Percentiles rank a stretch among this genome's conserved stretches.
Conservation (phyloP, 2,329 filamentous ascomycete species). For the Dactylellina leptospora region DNA sequence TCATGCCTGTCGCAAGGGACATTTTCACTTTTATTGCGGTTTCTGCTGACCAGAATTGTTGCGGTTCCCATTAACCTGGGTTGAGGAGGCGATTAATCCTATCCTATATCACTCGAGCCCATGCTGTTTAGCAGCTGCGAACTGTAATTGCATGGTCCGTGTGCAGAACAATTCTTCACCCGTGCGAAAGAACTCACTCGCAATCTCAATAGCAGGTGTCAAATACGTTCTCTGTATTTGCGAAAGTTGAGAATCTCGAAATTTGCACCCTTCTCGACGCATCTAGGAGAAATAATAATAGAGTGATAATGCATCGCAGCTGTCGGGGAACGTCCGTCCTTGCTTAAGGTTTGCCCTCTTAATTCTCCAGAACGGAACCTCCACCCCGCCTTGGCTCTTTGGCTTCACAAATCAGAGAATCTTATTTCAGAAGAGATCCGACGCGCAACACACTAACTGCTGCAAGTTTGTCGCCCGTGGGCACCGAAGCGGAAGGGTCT, state of each 20-base stretch:
- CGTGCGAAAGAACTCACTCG: too few species aligned
- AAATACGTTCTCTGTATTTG: too few species aligned
- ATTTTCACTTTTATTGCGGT: conserved; percentile 21
- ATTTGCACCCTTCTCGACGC: conserved; percentile 29
- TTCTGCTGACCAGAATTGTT: not conserved
- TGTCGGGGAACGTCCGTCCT: conserved; percentile 18
- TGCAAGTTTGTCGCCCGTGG: conserved; percentile 36
- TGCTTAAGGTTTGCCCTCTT: conserved; percentile 30
- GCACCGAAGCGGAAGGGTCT: conserved; percentile 40
- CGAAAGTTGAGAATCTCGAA: too few species aligned
- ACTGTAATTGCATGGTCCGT: conserved; percentile 33
- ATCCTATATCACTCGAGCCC: conserved; percentile 21
- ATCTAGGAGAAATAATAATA: not conserved
- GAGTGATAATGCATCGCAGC: conserved; percentile 12
- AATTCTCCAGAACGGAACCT: conserved; percentile 21
- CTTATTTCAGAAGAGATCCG: conserved; percentile 13
- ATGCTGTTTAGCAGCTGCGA: conserved; percentile 11
- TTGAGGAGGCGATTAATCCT: conserved; percentile 20
- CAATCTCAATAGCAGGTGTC: too few species aligned
- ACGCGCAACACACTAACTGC: conserved; percentile 23
- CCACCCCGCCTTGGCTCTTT: conserved; percentile 43
- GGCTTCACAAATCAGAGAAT: conserved; percentile 2
- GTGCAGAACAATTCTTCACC: conserved; percentile 44
- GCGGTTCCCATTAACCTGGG: conserved; percentile 33
- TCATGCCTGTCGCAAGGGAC: conserved; percentile 24